These are phyloP conservation scores for Erysimum cheiri DNA, from an alignment of 441 rosid species.

Conservation along the genomic window DNA sequence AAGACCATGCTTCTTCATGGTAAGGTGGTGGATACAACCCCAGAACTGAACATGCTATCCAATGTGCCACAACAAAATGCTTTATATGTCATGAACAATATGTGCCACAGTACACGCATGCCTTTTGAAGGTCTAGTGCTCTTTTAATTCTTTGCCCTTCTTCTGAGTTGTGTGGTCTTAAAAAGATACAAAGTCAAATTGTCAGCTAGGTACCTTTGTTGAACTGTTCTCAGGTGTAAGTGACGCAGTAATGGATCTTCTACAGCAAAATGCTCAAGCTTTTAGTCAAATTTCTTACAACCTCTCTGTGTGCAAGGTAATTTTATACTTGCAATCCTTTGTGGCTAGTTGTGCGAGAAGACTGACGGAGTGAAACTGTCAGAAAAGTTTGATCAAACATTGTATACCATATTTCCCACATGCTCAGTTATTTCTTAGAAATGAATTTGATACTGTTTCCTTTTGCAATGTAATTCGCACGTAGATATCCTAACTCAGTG, in stretches of 20 bases:
- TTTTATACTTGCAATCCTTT: conserved; percentile 12
- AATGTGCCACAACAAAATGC: conserved; percentile 49
- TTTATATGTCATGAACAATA: conserved; percentile 42
- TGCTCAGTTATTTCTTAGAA: conserved; percentile 5
- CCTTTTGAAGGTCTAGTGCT: conserved; percentile 65
- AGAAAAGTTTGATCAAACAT: conserved; percentile 6
- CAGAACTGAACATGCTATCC: conserved; percentile 57
- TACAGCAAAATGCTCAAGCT: conserved; percentile 81
- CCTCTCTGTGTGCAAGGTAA: conserved; percentile 75
- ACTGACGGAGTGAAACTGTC: background rate
- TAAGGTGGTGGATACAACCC: conserved; percentile 82
- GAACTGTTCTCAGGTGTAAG: conserved; percentile 63
- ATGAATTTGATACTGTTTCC: conserved; percentile 13
- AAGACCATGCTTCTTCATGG: conserved; percentile 48
- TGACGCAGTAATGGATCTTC: conserved; percentile 62
- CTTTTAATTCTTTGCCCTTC: conserved; percentile 5
- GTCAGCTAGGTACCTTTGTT: conserved; percentile 29
- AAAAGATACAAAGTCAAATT: conserved; percentile 2
- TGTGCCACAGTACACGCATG: conserved; percentile 52
- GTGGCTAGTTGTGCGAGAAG: conserved; percentile 15
- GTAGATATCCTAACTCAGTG: conserved; percentile 41
- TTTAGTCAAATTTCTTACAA: conserved; percentile 77
- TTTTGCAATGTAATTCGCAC: background rate
- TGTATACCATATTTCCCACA: conserved; percentile 2
- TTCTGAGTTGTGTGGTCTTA: conserved; percentile 19